Base-by-base conservation (phyloP, 495 filamentous ascomycete genomes). In the Tetracladium setigerum region DNA sequence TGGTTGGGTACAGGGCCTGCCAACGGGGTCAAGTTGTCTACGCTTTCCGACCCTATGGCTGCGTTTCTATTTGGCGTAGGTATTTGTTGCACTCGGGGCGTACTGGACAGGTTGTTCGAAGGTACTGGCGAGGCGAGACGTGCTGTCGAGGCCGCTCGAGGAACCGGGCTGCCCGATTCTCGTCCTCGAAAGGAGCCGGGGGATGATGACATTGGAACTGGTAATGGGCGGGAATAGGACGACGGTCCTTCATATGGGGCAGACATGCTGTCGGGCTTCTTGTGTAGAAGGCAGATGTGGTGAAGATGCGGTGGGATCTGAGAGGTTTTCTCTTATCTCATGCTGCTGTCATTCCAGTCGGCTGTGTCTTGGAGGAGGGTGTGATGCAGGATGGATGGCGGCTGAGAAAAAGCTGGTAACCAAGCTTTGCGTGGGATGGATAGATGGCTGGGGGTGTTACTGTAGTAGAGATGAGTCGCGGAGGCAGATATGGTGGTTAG, bases 101-200 rank as follows among this genome's bases (percentile, higher is more conserved):
- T 71, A 40, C 67, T 67, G 43, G 65, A 62, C 30, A 59, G 66
- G 7, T 71, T 67, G 24, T 61, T 60, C 31, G 80, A 79, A 24
- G 77, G 75, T 6, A 86, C 65, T 4, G 86, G 84, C 1, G 84
- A 85, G 18, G 82, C 82, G 16, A 90, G 69, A 48, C 86, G 78
- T 30, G 85, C 85, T 45, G 77, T 88, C 5, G 82, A 82, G 38
- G 79, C 73, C 33, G 79, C 79, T 65, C 86, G 73, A 47, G 68
- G 69, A 12, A 71, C 62, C n/a, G 76, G 71, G 27, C 62, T 62
- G 18, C 58, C 62, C 27, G 63, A 67, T 5, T 59, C 61, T 0
- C 67, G 65, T 40, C 66, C 60, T 47, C 68, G 66, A 41, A 59
- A 50, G 2, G 73, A 76, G 39, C 67, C 61, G 6, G 73, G 70